A percentile compares a stretch with the other conserved stretches of the same genome.
phyloP scores from a whole-genome alignment of 1,139 yeast species.

The Geotrichum citri-aurantii region DNA sequence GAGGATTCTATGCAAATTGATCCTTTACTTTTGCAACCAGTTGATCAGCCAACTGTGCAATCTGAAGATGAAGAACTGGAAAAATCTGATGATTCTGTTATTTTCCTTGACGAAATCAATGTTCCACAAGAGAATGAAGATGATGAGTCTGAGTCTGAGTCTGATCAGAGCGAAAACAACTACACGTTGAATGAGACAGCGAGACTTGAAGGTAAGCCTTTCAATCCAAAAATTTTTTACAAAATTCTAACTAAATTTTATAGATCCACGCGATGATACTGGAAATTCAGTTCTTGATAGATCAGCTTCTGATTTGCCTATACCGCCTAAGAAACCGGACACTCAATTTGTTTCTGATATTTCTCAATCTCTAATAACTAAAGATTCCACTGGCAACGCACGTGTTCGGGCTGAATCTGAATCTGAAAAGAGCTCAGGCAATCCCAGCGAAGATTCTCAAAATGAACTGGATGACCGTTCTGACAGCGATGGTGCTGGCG shows the following conservation, averaged over 20 bases:
- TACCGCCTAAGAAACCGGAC: not conserved
- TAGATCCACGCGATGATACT: not conserved
- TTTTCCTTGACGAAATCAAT: not conserved
- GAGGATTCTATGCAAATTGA: conserved; percentile 5
- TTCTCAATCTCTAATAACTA: not conserved
- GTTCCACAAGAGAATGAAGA: conserved; percentile 12
- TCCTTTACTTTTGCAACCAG: not conserved
- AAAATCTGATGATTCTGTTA: not conserved
- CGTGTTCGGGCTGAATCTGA: conserved; percentile 19
- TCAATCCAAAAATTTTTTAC: not conserved
- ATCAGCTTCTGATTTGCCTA: not conserved
- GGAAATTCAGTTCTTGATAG: not conserved
- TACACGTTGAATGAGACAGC: not conserved
- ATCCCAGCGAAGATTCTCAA: conserved; percentile 19
- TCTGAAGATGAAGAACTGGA: not conserved
- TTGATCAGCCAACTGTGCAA: not conserved
- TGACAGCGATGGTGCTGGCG: not conserved
- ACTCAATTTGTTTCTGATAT: not conserved
- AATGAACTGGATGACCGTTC: conserved; percentile 14
- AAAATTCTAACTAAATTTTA: not conserved
- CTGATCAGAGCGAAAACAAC: not conserved
- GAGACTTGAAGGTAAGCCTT: conserved; percentile 13
- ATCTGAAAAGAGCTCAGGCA: conserved; percentile 19
- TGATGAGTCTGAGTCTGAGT: conserved; percentile 20
- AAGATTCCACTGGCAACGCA: not conserved